These are phyloP conservation scores for Atalantia buxifolia DNA, from an alignment of 345 rosid genomes.

Conservation along the genomic window DNA sequence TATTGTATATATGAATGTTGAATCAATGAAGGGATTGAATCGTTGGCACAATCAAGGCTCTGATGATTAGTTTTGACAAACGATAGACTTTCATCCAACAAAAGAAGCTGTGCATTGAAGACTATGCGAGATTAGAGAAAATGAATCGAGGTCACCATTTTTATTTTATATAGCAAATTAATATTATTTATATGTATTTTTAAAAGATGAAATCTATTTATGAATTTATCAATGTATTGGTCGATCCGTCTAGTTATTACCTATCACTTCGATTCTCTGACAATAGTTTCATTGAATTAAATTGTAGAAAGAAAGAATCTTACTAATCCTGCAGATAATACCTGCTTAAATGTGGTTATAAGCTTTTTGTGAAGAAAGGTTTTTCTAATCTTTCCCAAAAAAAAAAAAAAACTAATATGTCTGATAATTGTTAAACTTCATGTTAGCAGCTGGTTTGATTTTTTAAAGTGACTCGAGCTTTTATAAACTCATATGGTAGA, in stretches of 20 bases:
- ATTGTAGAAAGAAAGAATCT: background rate
- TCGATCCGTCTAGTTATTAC: background rate
- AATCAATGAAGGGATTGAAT: constrained; percentile 1
- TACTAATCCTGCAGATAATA: background rate
- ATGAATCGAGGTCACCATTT: background rate
- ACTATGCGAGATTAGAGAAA: background rate
- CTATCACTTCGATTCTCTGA: background rate
- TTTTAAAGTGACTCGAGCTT: background rate
- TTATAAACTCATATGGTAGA: background rate
- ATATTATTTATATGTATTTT: background rate
- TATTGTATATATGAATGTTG: background rate
- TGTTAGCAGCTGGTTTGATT: background rate
- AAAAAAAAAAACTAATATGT: background rate
- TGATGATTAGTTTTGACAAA: constrained; percentile 3
- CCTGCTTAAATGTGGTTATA: background rate
- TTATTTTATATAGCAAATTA: background rate
- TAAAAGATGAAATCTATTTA: background rate
- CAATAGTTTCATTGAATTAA: background rate
- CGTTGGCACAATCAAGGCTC: constrained; percentile 24
- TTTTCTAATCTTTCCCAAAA: background rate
- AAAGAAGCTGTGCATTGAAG: background rate
- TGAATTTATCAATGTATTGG: background rate
- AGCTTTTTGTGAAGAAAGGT: background rate
- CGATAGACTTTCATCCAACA: background rate
- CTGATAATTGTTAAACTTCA: background rate